A percentile compares a stretch with the other conserved stretches of the same genome.
Evolutionary conservation across 2,329 filamentous ascomycete genomes (phyloP).

Genomic region (Aureobasidium sp.): DNA sequence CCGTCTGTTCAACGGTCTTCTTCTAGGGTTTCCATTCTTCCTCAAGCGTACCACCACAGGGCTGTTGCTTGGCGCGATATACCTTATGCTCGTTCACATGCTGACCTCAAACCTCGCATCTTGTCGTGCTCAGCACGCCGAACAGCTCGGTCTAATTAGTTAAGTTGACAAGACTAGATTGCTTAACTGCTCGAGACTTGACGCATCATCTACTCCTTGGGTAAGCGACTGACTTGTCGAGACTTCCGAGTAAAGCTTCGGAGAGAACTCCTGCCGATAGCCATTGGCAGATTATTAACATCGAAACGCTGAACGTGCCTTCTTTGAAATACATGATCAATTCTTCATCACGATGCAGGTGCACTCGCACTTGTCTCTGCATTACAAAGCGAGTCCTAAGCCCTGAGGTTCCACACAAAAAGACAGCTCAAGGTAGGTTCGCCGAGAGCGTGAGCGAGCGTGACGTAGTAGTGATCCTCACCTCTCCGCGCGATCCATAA

Average conservation of each 20-base stretch:
- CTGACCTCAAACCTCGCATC: background rate
- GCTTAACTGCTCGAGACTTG: background rate
- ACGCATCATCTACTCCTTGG: too few species aligned
- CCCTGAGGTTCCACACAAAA: background rate
- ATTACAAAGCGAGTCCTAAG: background rate
- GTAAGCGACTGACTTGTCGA: background rate
- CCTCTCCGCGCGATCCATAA: slow-evolving; percentile 10
- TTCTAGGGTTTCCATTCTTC: background rate
- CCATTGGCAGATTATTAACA: background rate
- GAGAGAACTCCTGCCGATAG: background rate
- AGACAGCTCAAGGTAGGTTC: slow-evolving; percentile 1
- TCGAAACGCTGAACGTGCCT: background rate
- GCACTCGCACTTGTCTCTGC: background rate
- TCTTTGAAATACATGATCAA: background rate
- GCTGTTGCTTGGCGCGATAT: background rate
- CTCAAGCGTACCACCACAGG: background rate
- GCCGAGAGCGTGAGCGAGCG: background rate
- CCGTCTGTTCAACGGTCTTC: background rate
- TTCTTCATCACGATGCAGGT: background rate
- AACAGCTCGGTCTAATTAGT: background rate
- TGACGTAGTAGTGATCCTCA: background rate
- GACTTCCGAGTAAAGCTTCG: background rate
- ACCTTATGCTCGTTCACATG: background rate
- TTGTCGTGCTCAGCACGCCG: background rate
- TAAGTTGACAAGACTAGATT: background rate